A percentile compares a stretch with the other conserved stretches of the same genome.
Evolutionary conservation across 257 asterid genomes (phyloP).

Genomic region (Ehretia macrophylla): DNA sequence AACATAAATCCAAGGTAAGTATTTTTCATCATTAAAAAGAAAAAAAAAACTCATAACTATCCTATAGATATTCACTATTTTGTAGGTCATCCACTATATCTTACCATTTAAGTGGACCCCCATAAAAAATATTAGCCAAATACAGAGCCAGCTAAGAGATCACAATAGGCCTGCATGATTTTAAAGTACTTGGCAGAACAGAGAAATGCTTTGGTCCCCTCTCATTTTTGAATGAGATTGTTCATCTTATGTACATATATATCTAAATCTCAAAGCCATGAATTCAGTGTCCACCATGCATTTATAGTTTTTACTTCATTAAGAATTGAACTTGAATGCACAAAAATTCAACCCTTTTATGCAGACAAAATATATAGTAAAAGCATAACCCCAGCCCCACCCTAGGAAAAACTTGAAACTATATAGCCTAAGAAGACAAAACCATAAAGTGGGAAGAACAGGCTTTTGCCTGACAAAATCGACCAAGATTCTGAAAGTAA

Average conservation of each 20-base stretch:
- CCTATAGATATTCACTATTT: no score
- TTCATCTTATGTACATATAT: no score
- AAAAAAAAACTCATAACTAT: no score
- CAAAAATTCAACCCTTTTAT: neutral
- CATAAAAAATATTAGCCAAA: no score
- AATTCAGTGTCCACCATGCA: slow-evolving; percentile 29
- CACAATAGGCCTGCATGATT: slow-evolving; percentile 10
- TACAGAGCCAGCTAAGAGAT: slow-evolving; percentile 9
- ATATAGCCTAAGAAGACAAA: no score
- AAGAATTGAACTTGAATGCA: neutral
- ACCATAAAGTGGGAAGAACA: no score
- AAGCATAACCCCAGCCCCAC: no score
- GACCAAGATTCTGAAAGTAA: slow-evolving; percentile 6
- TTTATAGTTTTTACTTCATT: neutral
- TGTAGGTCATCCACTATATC: no score
- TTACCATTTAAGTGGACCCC: no score
- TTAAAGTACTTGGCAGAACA: slow-evolving; percentile 2
- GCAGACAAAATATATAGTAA: neutral
- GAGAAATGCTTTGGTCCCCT: slow-evolving; percentile 14
- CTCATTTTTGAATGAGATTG: slow-evolving; percentile 19
- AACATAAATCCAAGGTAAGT: no score
- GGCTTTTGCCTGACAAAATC: neutral
- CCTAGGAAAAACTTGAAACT: no score
- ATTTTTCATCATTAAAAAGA: no score
- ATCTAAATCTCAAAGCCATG: slow-evolving; percentile 14